A percentile compares a stretch with the other conserved stretches of the same genome.
Evolutionary conservation across 176 grass and related monocot genomes (phyloP).

Genomic region (Lolium perenne): DNA sequence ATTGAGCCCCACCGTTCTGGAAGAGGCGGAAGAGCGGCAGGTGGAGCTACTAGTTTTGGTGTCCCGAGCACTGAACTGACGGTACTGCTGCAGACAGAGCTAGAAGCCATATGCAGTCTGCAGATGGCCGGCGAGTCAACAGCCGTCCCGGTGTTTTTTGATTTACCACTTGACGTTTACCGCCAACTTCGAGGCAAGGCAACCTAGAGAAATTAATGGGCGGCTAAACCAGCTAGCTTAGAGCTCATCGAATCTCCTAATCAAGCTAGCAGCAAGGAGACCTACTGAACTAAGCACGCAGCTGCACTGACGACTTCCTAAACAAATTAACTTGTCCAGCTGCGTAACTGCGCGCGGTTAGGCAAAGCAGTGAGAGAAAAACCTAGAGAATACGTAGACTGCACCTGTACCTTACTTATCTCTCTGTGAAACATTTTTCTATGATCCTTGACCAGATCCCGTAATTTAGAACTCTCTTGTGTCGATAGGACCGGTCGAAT

Average conservation of each 20-base stretch:
- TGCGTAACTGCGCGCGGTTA: no score
- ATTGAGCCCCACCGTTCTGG: background rate
- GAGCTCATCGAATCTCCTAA: conserved; percentile 6
- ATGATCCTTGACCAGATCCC: conserved; percentile 16
- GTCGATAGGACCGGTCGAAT: background rate
- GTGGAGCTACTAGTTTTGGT: conserved; percentile 36
- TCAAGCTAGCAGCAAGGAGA: background rate
- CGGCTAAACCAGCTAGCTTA: background rate
- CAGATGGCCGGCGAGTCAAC: conserved; percentile 18
- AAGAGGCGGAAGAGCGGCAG: background rate
- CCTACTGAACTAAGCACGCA: background rate
- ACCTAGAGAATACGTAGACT: background rate
- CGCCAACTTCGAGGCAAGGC: background rate
- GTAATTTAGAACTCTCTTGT: background rate
- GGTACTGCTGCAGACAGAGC: background rate
- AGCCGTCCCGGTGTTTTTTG: background rate
- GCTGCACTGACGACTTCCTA: background rate
- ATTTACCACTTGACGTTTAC: conserved; percentile 1
- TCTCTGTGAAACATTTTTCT: background rate
- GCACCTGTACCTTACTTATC: background rate
- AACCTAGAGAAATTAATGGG: background rate
- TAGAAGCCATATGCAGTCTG: background rate
- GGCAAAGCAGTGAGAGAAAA: background rate
- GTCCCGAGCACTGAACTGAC: conserved; percentile 23
- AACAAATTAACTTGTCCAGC: background rate